Evolutionary conservation across 208 protist genomes (phyloP), one percentile per base, ranked within the genome.

Genomic region (Crithidia bombi): DNA sequence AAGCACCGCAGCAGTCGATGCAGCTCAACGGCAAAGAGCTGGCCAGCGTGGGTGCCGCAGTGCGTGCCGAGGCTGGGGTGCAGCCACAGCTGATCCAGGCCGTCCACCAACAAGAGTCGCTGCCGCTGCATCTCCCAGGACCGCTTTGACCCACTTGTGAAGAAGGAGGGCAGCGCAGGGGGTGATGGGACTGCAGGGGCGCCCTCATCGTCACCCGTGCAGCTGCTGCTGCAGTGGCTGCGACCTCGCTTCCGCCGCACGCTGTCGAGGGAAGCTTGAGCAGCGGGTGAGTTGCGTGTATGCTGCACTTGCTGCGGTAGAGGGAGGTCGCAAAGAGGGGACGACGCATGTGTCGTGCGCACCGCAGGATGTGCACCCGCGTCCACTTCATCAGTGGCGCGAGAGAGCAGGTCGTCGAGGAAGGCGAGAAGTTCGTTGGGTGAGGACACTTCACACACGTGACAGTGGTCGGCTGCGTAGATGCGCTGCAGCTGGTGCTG

Each of bases 361-460:
- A 32, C 25, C 49, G 25, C 49, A 5, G 44, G 19, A 6, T 11
- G 14, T 21, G 5, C 23, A 23, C 21, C 14, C 5, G 3, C 6
- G 26, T 57, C 51, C 9, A 32, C 30, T 21, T 47, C 14, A 19
- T 19, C 14, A 17, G 41, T 19, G 3, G 3, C 14, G 23, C 21
- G 11, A 35, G 35, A 15, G 23, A 63, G 11, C 14, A 86, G 50
- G 14, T 26, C 21, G 14, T 50, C 49, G 25, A 86, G 64, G 47
- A 77, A 80, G 30, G 19, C 65, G 5, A 86, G 67, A 12, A 86
- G 67, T 21, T 67, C 73, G 59, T 86, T 86, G 1, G 81, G 81
- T 10, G 75, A 47, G 6, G 51, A 33, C 15, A 81, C 61, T 10
- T 54, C 54, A 17, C 63, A 12, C 23, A 86, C 26, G 54, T 86